These are phyloP conservation scores for Candolleomyces aberdarensis DNA, from an alignment of 768 basidiomycete genomes.

Conservation along the genomic window DNA sequence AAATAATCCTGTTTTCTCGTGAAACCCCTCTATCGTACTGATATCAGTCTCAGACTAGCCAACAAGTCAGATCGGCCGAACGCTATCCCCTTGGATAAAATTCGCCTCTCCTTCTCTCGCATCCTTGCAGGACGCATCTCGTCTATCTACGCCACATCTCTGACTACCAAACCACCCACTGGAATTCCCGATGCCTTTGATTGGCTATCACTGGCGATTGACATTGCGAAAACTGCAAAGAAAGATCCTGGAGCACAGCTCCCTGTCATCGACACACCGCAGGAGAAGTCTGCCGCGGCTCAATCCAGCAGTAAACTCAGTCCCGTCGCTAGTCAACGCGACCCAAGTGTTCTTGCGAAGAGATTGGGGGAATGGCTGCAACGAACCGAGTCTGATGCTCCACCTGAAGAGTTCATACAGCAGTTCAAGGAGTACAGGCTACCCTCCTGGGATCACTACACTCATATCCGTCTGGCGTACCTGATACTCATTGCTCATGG, in stretches of 20 bases:
- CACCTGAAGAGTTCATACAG: constrained; percentile 29
- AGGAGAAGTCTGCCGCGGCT: neutral
- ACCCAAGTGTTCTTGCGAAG: constrained; percentile 22
- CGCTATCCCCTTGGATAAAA: constrained; percentile 45
- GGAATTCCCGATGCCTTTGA: constrained; percentile 37
- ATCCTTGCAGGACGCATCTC: constrained; percentile 26
- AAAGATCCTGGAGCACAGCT: constrained; percentile 2
- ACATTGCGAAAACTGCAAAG: constrained; percentile 18
- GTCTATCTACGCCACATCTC: constrained; percentile 25
- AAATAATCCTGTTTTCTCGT: constrained; percentile 4
- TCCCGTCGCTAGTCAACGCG: constrained; percentile 12
- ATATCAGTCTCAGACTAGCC: constrained; percentile 36
- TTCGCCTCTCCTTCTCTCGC: constrained; percentile 31
- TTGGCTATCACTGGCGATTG: constrained; percentile 33
- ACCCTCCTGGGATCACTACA: constrained; percentile 48
- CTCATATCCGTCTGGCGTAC: constrained; percentile 42
- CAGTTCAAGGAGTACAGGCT: constrained; percentile 31
- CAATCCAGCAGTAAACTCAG: neutral
- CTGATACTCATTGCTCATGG: constrained; percentile 38
- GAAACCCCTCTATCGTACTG: neutral
- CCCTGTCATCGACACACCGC: neutral
- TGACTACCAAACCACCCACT: constrained; percentile 14
- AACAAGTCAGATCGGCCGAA: constrained; percentile 63
- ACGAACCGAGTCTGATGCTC: constrained; percentile 25
- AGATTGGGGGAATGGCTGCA: constrained; percentile 36